Base-by-base conservation (phyloP, 1,284 basidiomycete genomes). In the Gymnopus androsaceus region DNA sequence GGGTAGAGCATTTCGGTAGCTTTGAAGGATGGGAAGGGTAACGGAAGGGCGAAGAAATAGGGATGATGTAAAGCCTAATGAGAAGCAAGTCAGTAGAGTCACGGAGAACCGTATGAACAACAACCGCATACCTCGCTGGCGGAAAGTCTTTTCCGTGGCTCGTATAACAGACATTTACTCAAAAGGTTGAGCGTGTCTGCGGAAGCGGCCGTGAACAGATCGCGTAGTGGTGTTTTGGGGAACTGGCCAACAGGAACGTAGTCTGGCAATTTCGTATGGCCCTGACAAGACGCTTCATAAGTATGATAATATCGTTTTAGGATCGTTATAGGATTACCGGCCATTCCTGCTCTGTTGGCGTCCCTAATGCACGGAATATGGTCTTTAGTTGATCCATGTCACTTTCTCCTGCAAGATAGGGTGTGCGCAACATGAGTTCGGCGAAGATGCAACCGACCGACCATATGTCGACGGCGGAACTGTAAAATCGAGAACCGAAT, bases 311-410 rank as follows among this genome's bases (percentile, higher is more conserved):
- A 28, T 23, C 12, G 23, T 38, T 11, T 8, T 40, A 27, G 49
- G 17, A 23, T 49, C 23, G 25, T 25, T 37, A 49, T 36, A 27
- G 54, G 63, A 71, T 56, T 71, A 95, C 92, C 1, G 96, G 96
- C 97, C 97, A 99, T 25, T 98, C 95, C 51, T 92, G 87, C 66
- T 98, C 95, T 0, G 92, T 92, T 0, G 97, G 97, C 4, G 95
- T 95, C 0, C 97, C 97, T 17, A 99, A 80, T 0, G 96, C 96
- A 38, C 90, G 87, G 69, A 97, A 98, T 58, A 89, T 98, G 28
- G 91, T 94, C 66, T 94, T 95, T 25, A 99, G 75, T 70, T 99
- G 97, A 67, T 98, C 95, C 78, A 98, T 90, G 68, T 99, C 97
- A 51, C 85, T 92, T 64, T 98, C 95, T 11, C 94, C 95, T 1